Conservation (phyloP, 441 rosid genomes). For the Gossypium trilobum region DNA sequence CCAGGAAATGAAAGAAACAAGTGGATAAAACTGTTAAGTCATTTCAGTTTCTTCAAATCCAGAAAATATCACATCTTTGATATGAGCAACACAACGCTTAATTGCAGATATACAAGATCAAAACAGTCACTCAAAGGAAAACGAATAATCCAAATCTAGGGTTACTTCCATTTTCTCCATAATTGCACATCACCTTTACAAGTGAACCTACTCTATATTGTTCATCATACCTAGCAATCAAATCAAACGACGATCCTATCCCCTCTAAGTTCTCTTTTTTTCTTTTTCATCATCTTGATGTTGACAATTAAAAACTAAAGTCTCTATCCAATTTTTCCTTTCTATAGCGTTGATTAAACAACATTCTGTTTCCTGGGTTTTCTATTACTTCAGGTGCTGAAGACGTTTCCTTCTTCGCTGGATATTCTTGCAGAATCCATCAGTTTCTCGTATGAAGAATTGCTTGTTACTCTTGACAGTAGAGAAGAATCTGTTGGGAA, state of each 20-base stretch:
- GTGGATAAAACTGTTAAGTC: constrained; percentile 22
- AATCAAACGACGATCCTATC: constrained; percentile 4
- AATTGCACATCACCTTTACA: constrained; percentile 36
- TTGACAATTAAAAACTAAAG: background rate
- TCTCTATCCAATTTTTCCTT: constrained; percentile 18
- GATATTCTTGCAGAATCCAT: constrained; percentile 27
- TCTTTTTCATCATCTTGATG: constrained; percentile 12
- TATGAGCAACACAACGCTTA: constrained; percentile 14
- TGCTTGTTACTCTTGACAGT: constrained; percentile 39
- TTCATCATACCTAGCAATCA: constrained; percentile 22
- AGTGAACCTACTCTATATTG: constrained; percentile 19
- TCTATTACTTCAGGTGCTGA: constrained; percentile 3
- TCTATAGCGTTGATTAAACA: constrained; percentile 13
- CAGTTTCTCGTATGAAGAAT: constrained; percentile 35
- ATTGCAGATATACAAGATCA: constrained; percentile 14
- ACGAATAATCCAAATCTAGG: constrained; percentile 12
- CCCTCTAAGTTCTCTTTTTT: background rate
- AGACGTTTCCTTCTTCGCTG: constrained; percentile 17
- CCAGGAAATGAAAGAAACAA: background rate
- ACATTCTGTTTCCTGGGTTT: background rate
- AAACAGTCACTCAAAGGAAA: background rate
- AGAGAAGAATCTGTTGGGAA: constrained; percentile 35
- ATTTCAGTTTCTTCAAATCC: constrained; percentile 26
- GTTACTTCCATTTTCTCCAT: constrained; percentile 35
- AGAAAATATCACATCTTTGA: constrained; percentile 19